Evolutionary conservation across 345 rosid genomes (phyloP), one percentile per base, ranked within the genome.

Genomic region (Salix purpurea): DNA sequence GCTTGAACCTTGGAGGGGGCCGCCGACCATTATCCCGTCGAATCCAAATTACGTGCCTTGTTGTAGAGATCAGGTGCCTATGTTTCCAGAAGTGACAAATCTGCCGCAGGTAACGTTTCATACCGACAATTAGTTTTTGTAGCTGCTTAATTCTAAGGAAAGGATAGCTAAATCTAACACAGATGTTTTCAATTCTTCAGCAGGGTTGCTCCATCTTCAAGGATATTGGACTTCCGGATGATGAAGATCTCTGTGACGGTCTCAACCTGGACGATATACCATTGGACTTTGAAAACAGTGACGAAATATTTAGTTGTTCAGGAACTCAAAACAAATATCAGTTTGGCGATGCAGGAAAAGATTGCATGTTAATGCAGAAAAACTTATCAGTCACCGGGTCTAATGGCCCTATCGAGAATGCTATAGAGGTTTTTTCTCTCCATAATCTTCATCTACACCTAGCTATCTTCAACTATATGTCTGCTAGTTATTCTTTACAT

Each of bases 181-280:
- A 7, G 19, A 23, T 52, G 24, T 66, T 68, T 76, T 34, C 32
- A n/a, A 65, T 70, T 23, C 64, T 69, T 71, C 68, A 77, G 52
- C 80, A 82, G 85, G 90, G 50, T n/a, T 78, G 80, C 67, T 79
- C 87, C 18, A 39, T 73, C 39, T 70, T 86, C 23, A 86, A 85
- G 75, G 83, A 78, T 73, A 74, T 88, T 76, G 85, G 80, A 77
- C 81, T 83, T 72, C 86, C 74, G 13, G 89, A 86, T 69, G 82
- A 82, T 28, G 90, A 86, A 46, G 87, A 88, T 88, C 78, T 93
- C 58, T 92, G 87, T 58, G 89, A 83, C 79, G 86, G 81, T 77
- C 78, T 90, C 32, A 84, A 81, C 78, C 74, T 89, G 68, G 90
- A 90, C 30, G 85, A 85, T 82, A 84, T 88, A n/a, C 84, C 83